These are phyloP conservation scores for Yamadazyma mexicana DNA, from an alignment of 1,139 yeast genomes.

Conservation along the genomic window DNA sequence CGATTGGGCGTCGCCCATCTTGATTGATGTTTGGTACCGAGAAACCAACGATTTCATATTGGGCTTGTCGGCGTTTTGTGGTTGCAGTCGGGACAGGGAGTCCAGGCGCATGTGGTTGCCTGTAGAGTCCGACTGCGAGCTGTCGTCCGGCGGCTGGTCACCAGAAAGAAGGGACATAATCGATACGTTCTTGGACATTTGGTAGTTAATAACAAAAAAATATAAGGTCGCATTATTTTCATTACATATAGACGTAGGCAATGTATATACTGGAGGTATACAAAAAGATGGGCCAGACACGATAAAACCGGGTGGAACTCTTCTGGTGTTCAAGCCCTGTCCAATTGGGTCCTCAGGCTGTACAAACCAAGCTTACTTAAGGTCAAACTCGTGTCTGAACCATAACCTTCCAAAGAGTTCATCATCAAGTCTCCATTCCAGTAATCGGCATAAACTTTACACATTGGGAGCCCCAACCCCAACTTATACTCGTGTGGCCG, in stretches of 20 bases:
- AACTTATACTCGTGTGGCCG: constrained; percentile 74
- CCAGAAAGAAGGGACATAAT: constrained; percentile 24
- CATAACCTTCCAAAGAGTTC: constrained; percentile 85
- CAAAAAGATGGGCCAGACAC: too few species aligned
- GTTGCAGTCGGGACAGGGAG: neutral
- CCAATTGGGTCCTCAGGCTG: constrained; percentile 65
- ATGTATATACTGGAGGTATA: neutral
- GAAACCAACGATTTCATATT: constrained; percentile 19
- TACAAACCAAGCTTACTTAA: constrained; percentile 76
- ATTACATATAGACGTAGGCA: neutral
- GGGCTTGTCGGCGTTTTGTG: neutral
- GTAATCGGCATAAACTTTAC: constrained; percentile 88
- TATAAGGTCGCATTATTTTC: neutral
- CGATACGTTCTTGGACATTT: constrained; percentile 21
- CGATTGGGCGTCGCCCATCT: constrained; percentile 14
- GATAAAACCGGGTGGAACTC: too few species aligned
- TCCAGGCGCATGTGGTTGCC: too few species aligned
- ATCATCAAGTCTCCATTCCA: constrained; percentile 90
- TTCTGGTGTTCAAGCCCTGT: constrained; percentile 68
- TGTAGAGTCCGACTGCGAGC: neutral
- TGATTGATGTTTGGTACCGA: constrained; percentile 24
- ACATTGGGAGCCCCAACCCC: constrained; percentile 89
- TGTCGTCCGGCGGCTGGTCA: constrained; percentile 6
- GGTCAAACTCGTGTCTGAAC: constrained; percentile 82
- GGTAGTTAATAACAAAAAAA: neutral